phyloP scores from a whole-genome alignment of 768 basidiomycete genomes.

The Pleurotus cornucopiae region DNA sequence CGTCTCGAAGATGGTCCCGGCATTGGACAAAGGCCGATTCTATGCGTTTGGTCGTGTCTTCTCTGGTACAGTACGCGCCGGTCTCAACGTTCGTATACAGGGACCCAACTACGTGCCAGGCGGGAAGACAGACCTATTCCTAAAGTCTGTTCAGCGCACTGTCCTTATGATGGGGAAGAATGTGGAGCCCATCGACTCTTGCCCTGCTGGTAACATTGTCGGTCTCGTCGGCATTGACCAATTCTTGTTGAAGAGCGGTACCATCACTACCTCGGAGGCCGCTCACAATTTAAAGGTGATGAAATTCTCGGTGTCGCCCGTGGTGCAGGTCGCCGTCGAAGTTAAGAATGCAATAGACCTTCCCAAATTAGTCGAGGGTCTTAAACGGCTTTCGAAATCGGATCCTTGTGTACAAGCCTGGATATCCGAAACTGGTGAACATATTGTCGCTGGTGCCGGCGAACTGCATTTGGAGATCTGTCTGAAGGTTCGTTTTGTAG shows the following conservation, averaged over 20 bases:
- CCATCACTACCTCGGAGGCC: conserved; percentile 94
- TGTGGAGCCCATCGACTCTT: conserved; percentile 98
- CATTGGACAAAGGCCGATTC: conserved; percentile 99
- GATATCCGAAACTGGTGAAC: conserved; percentile 90
- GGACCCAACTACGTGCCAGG: conserved; percentile 98
- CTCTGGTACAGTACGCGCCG: conserved; percentile 94
- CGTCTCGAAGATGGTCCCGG: conserved; percentile 99
- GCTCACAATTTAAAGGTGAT: conserved; percentile 99
- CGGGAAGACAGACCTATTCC: conserved; percentile 96
- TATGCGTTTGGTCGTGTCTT: conserved; percentile 99
- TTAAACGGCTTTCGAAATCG: conserved; percentile 99
- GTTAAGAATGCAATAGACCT: conserved; percentile 99
- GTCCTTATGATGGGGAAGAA: conserved; percentile 99
- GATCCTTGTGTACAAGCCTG: conserved; percentile 98
- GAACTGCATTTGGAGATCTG: conserved; percentile 99
- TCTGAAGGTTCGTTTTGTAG: conserved; percentile 65
- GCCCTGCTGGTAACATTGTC: conserved; percentile 97
- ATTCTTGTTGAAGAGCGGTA: conserved; percentile 99
- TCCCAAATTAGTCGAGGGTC: conserved; percentile 99
- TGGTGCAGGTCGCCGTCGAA: conserved; percentile 98
- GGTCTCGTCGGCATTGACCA: conserved; percentile 99
- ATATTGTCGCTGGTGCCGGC: conserved; percentile 99
- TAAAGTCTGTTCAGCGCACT: conserved; percentile 98
- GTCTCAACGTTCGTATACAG: conserved; percentile 98
- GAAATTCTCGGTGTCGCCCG: conserved; percentile 99